Percentiles rank a stretch among this genome's conserved stretches.
Evolutionary conservation across 2,329 filamentous ascomycete species (phyloP).

Genomic region (Paecilomyces variotii): DNA sequence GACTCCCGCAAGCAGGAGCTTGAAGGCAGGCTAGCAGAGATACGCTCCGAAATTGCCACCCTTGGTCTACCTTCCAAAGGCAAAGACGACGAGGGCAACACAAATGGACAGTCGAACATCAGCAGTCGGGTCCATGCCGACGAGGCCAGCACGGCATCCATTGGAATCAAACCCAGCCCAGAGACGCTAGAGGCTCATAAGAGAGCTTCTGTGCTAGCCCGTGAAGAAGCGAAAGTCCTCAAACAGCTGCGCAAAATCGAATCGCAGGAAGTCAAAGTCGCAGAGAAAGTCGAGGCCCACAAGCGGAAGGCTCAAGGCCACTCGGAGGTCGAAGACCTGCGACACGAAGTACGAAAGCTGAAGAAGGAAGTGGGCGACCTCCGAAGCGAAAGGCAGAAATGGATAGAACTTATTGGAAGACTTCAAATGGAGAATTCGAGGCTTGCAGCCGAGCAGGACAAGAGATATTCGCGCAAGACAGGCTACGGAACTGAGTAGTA

Average conservation of each 20-base stretch:
- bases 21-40: slow-evolving; percentile 28
- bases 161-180: slow-evolving; percentile 5
- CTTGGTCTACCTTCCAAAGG: slow-evolving; percentile 11
- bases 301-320: slow-evolving; percentile 30
- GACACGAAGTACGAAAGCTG: slow-evolving; percentile 38
- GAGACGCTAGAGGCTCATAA: slow-evolving; percentile 21
- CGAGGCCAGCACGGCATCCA: background rate
- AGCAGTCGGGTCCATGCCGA: background rate
- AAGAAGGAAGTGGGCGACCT: slow-evolving; percentile 42
- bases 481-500: slow-evolving; percentile 1
- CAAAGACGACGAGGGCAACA: slow-evolving; percentile 2
- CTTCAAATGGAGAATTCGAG: slow-evolving; percentile 52
- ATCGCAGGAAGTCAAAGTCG: slow-evolving; percentile 31
- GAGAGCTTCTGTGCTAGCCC: slow-evolving; percentile 20
- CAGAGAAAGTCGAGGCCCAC: slow-evolving; percentile 30
- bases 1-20: slow-evolving; percentile 32
- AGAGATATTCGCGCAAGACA: slow-evolving; percentile 7
- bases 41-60: slow-evolving; percentile 26
- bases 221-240: slow-evolving; percentile 27
- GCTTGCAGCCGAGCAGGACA: slow-evolving; percentile 21
- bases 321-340: slow-evolving; percentile 39
- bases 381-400: slow-evolving; percentile 42
- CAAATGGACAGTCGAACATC: slow-evolving; percentile 4
- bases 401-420: slow-evolving; percentile 44
- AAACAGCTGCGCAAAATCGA: slow-evolving; percentile 36